Base-by-base conservation (phyloP, 345 rosid species). In the Sonneratia alba region DNA sequence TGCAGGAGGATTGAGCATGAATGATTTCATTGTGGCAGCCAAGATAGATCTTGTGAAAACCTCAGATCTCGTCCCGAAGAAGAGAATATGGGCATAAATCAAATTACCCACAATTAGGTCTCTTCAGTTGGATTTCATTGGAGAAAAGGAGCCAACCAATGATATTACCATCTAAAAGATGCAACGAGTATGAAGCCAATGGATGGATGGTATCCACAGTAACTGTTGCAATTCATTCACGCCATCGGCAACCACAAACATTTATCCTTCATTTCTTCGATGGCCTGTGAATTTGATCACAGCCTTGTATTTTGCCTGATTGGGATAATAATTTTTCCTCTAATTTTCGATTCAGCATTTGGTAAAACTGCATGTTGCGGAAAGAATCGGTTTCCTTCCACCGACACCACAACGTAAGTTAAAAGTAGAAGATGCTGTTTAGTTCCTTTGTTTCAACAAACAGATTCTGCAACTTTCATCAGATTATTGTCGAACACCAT, bases 1-100 rank as follows among this genome's bases (percentile, higher is more conserved):
- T 78, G 79, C 88, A 91, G 97, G 97, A 45, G 97, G 99, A 19
- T 76, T 95, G 76, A 90, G 93, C 79, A 79, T 90, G 89, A 95
- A 92, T 22, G 97, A 95, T 77, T 92, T 92, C 83, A 87, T 92
- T 16, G 74, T 92, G 32, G 99, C 99, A 32, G 92, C 97, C 42
- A 95, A 95, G 75, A 81, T 95, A 19, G 97, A 95, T 76, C 80
- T 67, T 68, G 88, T 95, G 57, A 92, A 84, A 82, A 92, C 96
- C 73, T 87, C 97, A 21, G 99, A 95, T 85, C 96, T 95, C 66
- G 89, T 77, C 45, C 87, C 94, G 4, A 83, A 81, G 75, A 95
- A 88, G 82, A 82, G 97, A 77, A 80, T 72, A 66, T 95, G 99
- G 97, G 99, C 97, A 47, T 95, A 79, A 66, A 7, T 36, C 40